A percentile compares a stretch with the other conserved stretches of the same genome.
phyloP scores from a whole-genome alignment of 202 grass and related monocot genomes.

The Elaeis oleifera region DNA sequence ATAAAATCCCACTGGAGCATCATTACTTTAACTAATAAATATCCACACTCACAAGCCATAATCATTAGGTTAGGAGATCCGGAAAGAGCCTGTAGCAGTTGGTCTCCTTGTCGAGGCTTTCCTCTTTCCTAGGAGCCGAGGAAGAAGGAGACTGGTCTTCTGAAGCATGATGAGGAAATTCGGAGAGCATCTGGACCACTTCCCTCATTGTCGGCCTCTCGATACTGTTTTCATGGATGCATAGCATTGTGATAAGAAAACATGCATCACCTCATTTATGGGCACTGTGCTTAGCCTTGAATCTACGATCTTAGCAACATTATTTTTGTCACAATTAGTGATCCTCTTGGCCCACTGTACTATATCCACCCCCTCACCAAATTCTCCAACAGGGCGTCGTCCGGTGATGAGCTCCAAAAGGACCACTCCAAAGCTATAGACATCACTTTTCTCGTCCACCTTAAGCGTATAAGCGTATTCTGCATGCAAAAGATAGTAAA shows the following conservation, averaged over 20 bases:
- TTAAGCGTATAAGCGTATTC: slow-evolving; percentile 84
- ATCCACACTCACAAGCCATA: slow-evolving; percentile 1
- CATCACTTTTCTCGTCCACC: slow-evolving; percentile 89
- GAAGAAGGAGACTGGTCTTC: slow-evolving; percentile 20
- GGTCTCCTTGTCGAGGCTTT: slow-evolving; percentile 35
- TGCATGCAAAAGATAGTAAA: background rate
- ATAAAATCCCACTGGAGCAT: too few species aligned
- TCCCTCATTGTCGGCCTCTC: slow-evolving; percentile 91
- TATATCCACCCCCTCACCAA: slow-evolving; percentile 80
- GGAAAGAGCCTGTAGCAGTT: slow-evolving; percentile 75
- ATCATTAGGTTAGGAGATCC: slow-evolving; percentile 48
- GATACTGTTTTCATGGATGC: slow-evolving; percentile 77
- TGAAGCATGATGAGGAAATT: slow-evolving; percentile 34
- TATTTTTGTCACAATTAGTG: slow-evolving; percentile 39
- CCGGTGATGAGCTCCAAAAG: slow-evolving; percentile 81
- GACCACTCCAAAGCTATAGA: slow-evolving; percentile 85
- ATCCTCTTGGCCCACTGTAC: slow-evolving; percentile 63
- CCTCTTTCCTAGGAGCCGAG: background rate
- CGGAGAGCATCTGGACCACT: slow-evolving; percentile 87
- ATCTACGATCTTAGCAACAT: slow-evolving; percentile 38
- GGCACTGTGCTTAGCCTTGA: slow-evolving; percentile 32
- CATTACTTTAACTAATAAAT: slow-evolving; percentile 16
- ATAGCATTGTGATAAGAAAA: slow-evolving; percentile 82
- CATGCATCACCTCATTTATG: slow-evolving; percentile 59
- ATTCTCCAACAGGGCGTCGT: slow-evolving; percentile 51